Conservation (phyloP, 2,329 filamentous ascomycete genomes). For the Penicillium sp. region DNA sequence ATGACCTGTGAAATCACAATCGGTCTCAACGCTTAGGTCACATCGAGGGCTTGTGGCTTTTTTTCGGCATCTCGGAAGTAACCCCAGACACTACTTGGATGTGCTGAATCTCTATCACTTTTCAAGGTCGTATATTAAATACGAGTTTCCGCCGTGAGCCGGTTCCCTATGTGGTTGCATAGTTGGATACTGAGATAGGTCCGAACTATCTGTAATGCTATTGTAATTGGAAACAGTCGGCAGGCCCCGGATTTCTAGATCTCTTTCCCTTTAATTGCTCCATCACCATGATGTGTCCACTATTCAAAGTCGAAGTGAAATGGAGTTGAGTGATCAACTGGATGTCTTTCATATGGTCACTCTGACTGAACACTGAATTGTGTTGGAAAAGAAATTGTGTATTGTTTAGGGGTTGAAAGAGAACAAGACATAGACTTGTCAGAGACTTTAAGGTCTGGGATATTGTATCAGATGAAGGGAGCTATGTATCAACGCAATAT, state of each 20-base stretch:
- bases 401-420: too few relatives aligned
- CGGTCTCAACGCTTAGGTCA: background rate
- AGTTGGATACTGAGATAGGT: background rate
- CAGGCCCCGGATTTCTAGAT: background rate
- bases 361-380: too few relatives aligned
- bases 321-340: too few relatives aligned
- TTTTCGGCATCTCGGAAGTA: background rate
- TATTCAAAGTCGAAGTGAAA: too few relatives aligned
- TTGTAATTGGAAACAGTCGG: background rate
- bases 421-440: too few relatives aligned
- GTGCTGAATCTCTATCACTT: background rate
- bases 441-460: too few relatives aligned
- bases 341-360: too few relatives aligned
- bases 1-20: background rate
- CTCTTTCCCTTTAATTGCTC: background rate
- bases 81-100: background rate
- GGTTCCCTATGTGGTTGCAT: background rate
- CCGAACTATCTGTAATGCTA: background rate
- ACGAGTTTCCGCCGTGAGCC: background rate
- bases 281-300: too few relatives aligned
- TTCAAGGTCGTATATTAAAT: background rate
- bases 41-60: constrained; percentile 1
- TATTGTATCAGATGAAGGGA: too few relatives aligned
- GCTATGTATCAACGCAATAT: too few relatives aligned
- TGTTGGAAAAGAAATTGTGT: too few relatives aligned